These are phyloP conservation scores for Nothophaeocryptopus gaeumannii DNA, from an alignment of 2,329 filamentous ascomycete genomes.

Conservation along the genomic window DNA sequence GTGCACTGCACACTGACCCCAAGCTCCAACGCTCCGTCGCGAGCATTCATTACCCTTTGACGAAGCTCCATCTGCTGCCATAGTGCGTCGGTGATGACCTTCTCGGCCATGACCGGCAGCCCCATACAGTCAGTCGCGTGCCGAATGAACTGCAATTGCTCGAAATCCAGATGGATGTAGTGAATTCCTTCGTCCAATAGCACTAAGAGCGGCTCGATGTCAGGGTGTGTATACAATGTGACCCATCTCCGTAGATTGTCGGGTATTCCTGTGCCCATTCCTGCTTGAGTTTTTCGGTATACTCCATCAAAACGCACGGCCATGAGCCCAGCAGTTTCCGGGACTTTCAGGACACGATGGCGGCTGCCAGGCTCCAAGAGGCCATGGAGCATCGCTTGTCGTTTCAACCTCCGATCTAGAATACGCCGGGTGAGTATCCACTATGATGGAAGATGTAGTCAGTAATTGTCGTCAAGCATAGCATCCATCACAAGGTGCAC, in stretches of 20 bases:
- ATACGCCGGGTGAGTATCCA: slow-evolving; percentile 56
- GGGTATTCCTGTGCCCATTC: slow-evolving; percentile 38
- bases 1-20: slow-evolving; percentile 48
- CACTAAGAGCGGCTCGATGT: slow-evolving; percentile 55
- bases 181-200: slow-evolving; percentile 59
- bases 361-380: slow-evolving; percentile 45
- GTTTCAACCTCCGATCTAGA: slow-evolving; percentile 50
- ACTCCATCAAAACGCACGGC: slow-evolving; percentile 54
- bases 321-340: slow-evolving; percentile 48
- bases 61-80: slow-evolving; percentile 59
- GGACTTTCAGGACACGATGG: slow-evolving; percentile 45
- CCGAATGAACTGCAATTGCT: slow-evolving; percentile 56
- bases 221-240: slow-evolving; percentile 52
- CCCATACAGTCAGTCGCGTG: slow-evolving; percentile 52
- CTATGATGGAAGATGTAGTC: not conserved
- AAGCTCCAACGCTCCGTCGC: slow-evolving; percentile 52
- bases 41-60: slow-evolving; percentile 54
- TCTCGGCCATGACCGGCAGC: slow-evolving; percentile 54
- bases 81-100: slow-evolving; percentile 54
- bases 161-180: slow-evolving; percentile 59
- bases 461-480: too few relatives aligned
- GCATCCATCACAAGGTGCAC: too few relatives aligned
- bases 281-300: slow-evolving; percentile 47
- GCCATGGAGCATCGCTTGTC: slow-evolving; percentile 48
- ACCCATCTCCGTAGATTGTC: slow-evolving; percentile 50